Evolutionary conservation across 305 asterid species (phyloP).

Genomic region (Andrographis paniculata): DNA sequence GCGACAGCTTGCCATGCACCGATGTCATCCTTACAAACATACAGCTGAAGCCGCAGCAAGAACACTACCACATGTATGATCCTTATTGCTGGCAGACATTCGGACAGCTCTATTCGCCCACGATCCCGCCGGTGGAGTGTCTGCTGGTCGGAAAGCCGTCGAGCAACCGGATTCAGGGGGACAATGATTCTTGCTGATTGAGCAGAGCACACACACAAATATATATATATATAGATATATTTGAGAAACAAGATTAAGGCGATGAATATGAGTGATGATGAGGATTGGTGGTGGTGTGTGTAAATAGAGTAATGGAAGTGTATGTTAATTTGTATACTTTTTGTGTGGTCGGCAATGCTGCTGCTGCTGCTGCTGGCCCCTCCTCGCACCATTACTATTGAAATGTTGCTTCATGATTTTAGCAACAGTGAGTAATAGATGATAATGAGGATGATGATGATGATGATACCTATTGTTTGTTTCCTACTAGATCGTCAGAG

Average conservation of each 20-base stretch:
- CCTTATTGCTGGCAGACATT: slow-evolving; percentile 95
- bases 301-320: slow-evolving; percentile 14
- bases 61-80: slow-evolving; percentile 59
- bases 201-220: background rate
- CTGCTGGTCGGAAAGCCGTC: slow-evolving; percentile 71
- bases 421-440: too few species aligned
- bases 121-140: slow-evolving; percentile 68
- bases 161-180: slow-evolving; percentile 59
- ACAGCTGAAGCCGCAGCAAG: slow-evolving; percentile 56
- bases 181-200: slow-evolving; percentile 45
- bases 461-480: too few species aligned
- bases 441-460: too few species aligned
- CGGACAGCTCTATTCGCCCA: slow-evolving; percentile 69
- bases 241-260: slow-evolving; percentile 16
- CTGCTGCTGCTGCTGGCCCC: slow-evolving; percentile 49
- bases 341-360: slow-evolving; percentile 70
- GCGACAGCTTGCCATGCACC: slow-evolving; percentile 71
- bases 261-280: slow-evolving; percentile 18
- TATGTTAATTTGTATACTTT: slow-evolving; percentile 29
- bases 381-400: too few species aligned
- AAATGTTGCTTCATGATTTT: too few species aligned
- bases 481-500: too few species aligned
- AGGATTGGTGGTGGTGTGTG: slow-evolving; percentile 40
- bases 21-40: slow-evolving; percentile 64
- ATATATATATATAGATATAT: too few species aligned